Conservation (phyloP, 805 yeast genomes). For the Sporopachydermia lactativora region DNA sequence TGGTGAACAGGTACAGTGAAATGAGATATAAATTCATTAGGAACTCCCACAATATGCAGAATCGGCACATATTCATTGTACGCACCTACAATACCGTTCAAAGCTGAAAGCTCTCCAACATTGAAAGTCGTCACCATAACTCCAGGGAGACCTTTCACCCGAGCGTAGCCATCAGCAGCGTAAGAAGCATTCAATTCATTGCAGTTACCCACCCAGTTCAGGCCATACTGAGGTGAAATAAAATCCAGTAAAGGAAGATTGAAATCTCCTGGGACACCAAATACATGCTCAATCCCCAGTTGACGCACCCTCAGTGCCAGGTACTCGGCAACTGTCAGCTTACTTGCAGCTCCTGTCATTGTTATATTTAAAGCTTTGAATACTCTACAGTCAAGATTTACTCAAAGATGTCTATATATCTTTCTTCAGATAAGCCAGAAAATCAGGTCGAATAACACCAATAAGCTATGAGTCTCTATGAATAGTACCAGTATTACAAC, state of each 20-base stretch:
- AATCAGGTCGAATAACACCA: neutral
- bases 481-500: too few relatives aligned
- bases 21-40: constrained; percentile 2
- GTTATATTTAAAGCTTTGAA: neutral
- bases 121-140: constrained; percentile 35
- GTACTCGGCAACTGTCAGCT: constrained; percentile 40
- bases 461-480: too few relatives aligned
- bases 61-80: constrained; percentile 33
- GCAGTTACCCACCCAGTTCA: constrained; percentile 30
- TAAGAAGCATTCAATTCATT: constrained; percentile 39
- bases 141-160: constrained; percentile 26
- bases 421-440: too few relatives aligned
- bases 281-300: constrained; percentile 42
- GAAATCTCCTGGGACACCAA: constrained; percentile 76
- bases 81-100: constrained; percentile 35
- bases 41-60: constrained; percentile 37
- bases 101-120: constrained; percentile 37
- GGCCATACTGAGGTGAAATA: constrained; percentile 6
- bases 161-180: constrained; percentile 35
- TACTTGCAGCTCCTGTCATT: neutral
- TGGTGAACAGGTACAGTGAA: neutral
- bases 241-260: constrained; percentile 25
- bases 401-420: too few relatives aligned
- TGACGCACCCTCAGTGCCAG: constrained; percentile 41
- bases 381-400: neutral